These are phyloP conservation scores for Colletotrichum musae DNA, from an alignment of 2,329 filamentous ascomycete species.

Conservation along the genomic window DNA sequence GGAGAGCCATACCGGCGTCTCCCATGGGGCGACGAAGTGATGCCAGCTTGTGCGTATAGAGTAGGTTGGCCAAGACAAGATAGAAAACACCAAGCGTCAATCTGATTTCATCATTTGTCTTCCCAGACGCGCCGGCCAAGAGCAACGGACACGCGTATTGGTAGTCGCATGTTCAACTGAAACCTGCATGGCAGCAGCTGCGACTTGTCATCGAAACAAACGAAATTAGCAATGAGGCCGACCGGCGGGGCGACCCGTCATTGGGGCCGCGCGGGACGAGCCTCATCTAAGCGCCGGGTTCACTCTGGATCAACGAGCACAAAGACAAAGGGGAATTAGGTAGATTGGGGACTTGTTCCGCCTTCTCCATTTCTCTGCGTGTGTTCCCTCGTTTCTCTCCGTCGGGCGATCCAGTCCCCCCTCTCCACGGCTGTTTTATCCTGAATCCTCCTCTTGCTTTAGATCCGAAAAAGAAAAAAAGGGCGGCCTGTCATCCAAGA, in stretches of 20 bases:
- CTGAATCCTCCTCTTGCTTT: constrained; percentile 13
- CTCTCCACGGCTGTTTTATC: constrained; percentile 2
- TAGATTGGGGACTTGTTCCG: constrained; percentile 32
- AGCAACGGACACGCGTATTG: not conserved
- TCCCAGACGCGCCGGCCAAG: too few relatives aligned
- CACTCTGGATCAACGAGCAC: not conserved
- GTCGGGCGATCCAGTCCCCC: constrained; percentile 16
- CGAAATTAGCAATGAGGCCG: not conserved
- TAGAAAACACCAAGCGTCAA: too few relatives aligned
- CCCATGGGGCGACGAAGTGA: too few relatives aligned
- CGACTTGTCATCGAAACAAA: not conserved
- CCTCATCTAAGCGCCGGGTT: not conserved
- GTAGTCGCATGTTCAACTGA: constrained; percentile 10
- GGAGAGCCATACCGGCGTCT: too few relatives aligned
- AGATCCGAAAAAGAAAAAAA: not conserved
- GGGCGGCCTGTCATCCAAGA: constrained; percentile 4
- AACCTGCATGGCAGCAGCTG: constrained; percentile 1
- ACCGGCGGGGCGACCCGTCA: not conserved
- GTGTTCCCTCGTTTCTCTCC: constrained; percentile 7
- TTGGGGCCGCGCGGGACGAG: not conserved
- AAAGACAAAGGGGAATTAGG: constrained; percentile 26
- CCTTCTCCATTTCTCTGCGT: constrained; percentile 9
- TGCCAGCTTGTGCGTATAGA: too few relatives aligned
- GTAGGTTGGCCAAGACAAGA: too few relatives aligned
- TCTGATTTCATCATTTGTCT: too few relatives aligned